phyloP scores from a whole-genome alignment of 345 rosid genomes.

The Combretum micranthum region DNA sequence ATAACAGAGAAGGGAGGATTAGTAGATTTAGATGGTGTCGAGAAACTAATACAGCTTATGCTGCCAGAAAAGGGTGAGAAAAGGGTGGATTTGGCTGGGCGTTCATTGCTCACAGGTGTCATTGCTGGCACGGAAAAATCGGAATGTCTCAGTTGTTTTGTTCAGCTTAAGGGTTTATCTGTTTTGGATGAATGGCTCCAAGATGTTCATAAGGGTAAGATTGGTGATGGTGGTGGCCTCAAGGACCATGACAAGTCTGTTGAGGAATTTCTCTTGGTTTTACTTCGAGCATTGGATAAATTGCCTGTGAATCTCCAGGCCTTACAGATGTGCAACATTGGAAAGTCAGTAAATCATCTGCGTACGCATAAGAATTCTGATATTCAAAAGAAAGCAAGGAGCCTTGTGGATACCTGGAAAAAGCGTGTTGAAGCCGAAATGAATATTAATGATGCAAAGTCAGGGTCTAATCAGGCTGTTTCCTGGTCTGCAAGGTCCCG shows the following conservation, averaged over 20 bases:
- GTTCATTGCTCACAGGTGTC: constrained; percentile 61
- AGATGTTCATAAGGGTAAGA: constrained; percentile 83
- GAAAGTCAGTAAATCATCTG: constrained; percentile 84
- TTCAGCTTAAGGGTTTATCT: constrained; percentile 75
- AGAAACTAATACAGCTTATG: constrained; percentile 77
- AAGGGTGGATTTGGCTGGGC: constrained; percentile 58
- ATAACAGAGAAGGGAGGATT: constrained; percentile 77
- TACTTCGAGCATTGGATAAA: constrained; percentile 86
- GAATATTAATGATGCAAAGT: constrained; percentile 51
- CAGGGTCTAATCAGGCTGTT: constrained; percentile 53
- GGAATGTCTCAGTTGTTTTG: constrained; percentile 73
- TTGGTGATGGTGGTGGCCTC: constrained; percentile 55
- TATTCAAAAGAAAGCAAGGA: constrained; percentile 83
- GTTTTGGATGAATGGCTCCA: constrained; percentile 97
- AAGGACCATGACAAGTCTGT: constrained; percentile 58
- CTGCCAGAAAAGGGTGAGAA: constrained; percentile 53
- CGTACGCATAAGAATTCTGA: constrained; percentile 72
- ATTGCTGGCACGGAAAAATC: constrained; percentile 72
- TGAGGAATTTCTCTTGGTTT: constrained; percentile 66
- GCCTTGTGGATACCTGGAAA: constrained; percentile 94
- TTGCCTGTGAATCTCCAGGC: constrained; percentile 90
- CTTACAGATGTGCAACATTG: constrained; percentile 78
- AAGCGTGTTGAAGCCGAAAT: constrained; percentile 93
- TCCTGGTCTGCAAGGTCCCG: constrained; percentile 65
- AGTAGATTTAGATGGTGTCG: constrained; percentile 70